Evolutionary conservation across 805 yeast species (phyloP), one percentile per base, ranked within the genome.

Genomic region (Starmerella powellii): DNA sequence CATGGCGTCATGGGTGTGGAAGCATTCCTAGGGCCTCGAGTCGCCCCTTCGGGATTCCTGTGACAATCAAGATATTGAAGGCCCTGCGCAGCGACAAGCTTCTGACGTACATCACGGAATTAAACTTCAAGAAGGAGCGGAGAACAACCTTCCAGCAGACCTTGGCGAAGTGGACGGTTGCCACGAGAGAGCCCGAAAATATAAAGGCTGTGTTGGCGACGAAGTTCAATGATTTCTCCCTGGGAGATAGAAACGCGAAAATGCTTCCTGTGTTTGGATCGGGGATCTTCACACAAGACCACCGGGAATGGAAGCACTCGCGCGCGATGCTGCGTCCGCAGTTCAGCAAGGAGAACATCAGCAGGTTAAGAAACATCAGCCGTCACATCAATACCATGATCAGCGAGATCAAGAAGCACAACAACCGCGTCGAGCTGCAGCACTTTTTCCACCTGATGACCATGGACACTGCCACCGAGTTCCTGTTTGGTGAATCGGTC

Each of bases 201-300:
- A 38, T 56, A 47, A 55, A 57, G 49, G 48, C 60, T 8, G 32
- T 57, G 3, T 37, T 57, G 23, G 55, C 61, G 6, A 57, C 60
- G 16, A 44, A 49, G 18, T 57, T 57, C 50, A 48, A 56, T 38
- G 63, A 61, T 35, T 62, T 49, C 39, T 50, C 50, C 17, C 49
- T 62, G 17, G 63, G 60, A 1, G 23, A 32, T 15, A 51, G 66
- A 8, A 40, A 52, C 35, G 40, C 34, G n/a, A 51, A 50, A 30
- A 49, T 62, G 32, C 42, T 37, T 17, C 61, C 59, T 10, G 39
- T 61, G 20, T 47, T 63, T 12, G 65, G 65, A 4, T 48, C 52
- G 24, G 66, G 66, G 2, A 62, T 63, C 35, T 63, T 63, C 51
- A 62, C 64, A 3, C 53, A 57, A 19, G 56, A 56, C 30, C 63